Evolutionary conservation across 768 basidiomycete genomes (phyloP).

Genomic region (Gymnopilus dilepis): DNA sequence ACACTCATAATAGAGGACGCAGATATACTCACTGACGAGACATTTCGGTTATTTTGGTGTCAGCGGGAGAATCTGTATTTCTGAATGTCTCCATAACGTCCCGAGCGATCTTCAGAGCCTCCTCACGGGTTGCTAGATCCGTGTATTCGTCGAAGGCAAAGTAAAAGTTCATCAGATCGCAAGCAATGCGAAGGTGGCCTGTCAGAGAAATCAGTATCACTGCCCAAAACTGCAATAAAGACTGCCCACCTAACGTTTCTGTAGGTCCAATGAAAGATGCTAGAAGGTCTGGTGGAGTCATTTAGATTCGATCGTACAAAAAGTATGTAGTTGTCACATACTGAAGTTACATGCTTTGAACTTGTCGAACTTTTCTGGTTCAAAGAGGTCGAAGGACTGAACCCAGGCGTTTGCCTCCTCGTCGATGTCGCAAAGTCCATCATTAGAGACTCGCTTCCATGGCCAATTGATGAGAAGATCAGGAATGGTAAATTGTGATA

Average conservation of each 20-base stretch:
- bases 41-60: constrained; percentile 42
- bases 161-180: constrained; percentile 57
- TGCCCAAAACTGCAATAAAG: neutral
- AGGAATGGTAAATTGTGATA: constrained; percentile 21
- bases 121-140: constrained; percentile 40
- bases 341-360: constrained; percentile 30
- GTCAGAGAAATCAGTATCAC: neutral
- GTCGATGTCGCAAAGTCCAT: constrained; percentile 16
- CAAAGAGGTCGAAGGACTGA: constrained; percentile 21
- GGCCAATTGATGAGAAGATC: constrained; percentile 27
- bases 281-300: constrained; percentile 20
- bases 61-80: constrained; percentile 7
- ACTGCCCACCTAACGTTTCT: constrained; percentile 18
- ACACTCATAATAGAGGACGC: neutral
- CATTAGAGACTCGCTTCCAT: constrained; percentile 24
- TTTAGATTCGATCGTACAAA: neutral
- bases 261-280: constrained; percentile 25
- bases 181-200: constrained; percentile 26
- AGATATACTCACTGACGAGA: constrained; percentile 41
- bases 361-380: constrained; percentile 24
- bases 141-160: constrained; percentile 57
- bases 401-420: constrained; percentile 26
- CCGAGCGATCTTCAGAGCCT: constrained; percentile 35
- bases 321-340: neutral
- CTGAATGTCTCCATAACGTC: constrained; percentile 47